phyloP scores from a whole-genome alignment of 192 early-diverging fungal genomes.

The Diversispora epigaea region DNA sequence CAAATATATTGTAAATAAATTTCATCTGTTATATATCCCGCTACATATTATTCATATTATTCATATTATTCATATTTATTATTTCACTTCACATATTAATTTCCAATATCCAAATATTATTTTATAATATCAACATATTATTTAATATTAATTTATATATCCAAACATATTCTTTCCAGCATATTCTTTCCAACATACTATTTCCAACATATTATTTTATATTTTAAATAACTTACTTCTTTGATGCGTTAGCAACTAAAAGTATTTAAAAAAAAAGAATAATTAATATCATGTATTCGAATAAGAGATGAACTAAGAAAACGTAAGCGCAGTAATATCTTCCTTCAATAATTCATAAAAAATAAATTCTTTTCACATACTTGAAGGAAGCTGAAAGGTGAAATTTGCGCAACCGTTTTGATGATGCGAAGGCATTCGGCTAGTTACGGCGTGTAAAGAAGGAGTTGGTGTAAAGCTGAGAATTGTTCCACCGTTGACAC shows the following conservation, averaged over 20 bases:
- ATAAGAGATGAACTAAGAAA: background rate
- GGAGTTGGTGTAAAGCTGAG: constrained; percentile 32
- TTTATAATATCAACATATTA: too few species aligned
- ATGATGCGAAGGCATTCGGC: constrained; percentile 32
- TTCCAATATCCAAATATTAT: too few species aligned
- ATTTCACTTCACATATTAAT: too few species aligned
- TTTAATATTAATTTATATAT: too few species aligned
- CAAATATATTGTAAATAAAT: background rate
- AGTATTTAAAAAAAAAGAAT: background rate
- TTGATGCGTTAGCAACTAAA: constrained; percentile 11
- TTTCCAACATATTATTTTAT: background rate
- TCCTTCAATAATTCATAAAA: background rate
- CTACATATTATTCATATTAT: background rate
- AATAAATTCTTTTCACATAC: background rate
- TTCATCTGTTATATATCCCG: background rate
- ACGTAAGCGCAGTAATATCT: background rate
- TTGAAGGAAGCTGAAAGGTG: constrained; percentile 27
- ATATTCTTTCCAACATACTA: background rate
- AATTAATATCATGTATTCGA: background rate
- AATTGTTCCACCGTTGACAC: constrained; percentile 35
- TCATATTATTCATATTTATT: too few species aligned
- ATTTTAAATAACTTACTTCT: constrained; percentile 11
- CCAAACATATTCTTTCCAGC: too few species aligned
- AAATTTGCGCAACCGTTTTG: constrained; percentile 26
- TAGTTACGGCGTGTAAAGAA: constrained; percentile 31